Evolutionary conservation across 495 filamentous ascomycete species (phyloP), one percentile per base, ranked within the genome.

Genomic region (Talaromyces proteolyticus): DNA sequence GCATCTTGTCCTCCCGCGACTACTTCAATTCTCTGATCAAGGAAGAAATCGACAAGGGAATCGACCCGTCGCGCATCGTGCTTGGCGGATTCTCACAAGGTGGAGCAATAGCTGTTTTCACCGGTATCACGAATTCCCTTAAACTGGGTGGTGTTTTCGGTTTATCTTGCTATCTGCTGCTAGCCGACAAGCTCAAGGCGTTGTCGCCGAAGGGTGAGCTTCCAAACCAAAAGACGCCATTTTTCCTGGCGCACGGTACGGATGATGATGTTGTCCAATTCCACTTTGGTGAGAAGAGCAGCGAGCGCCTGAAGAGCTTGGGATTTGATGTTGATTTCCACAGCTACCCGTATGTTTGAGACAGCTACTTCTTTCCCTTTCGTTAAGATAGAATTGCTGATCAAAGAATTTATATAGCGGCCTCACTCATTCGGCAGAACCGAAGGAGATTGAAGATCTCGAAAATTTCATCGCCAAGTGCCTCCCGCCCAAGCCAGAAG

Each of bases 121-220:
- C 81, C 0, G 91, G 89, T 4, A 58, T 95, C 39, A 95, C 89
- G 1, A 76, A 68, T 51, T 77, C 79, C 50, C 72, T 80, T 50
- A 89, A 88, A 67, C 75, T 98, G 8, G 93, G 83, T 10, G 92
- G 92, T 53, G 86, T 98, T 46, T 85, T 96, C 54, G 89, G 83
- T 8, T 74, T 98, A 41, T 92, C 87, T 8, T 84, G 79, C 52
- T 98, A 95, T 59, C 67, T 96, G 57, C 72, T 90, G 8, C 69
- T 96, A 42, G 81, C 81, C 56, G 71, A 78, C 45, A 91, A 88
- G 57, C 70, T 95, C 57, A 70, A 79, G 60, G 77, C 79, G 36
- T 76, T 85, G 44, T 67, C 85, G 21, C 77, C 87, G 0, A 72
- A 75, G 49, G 26, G 26, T 10, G 78, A 82, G 18, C 79, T 74